These are phyloP conservation scores for Sugiyamaella lignohabitans DNA, from an alignment of 805 yeast species.

Conservation along the genomic window DNA sequence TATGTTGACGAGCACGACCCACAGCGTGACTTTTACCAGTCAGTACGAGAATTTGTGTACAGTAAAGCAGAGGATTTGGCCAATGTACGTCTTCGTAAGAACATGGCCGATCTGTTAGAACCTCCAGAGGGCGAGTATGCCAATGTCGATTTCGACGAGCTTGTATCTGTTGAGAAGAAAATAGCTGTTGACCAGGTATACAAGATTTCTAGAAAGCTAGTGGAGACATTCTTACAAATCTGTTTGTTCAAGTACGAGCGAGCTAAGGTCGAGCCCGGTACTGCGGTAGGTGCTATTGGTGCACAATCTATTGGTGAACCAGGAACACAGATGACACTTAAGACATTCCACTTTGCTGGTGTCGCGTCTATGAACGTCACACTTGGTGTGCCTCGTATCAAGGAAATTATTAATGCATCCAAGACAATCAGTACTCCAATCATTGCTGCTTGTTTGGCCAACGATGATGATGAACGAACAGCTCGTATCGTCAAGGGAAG, in stretches of 20 bases:
- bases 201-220: constrained; percentile 55
- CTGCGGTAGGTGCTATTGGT: constrained; percentile 99
- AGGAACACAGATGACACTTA: constrained; percentile 97
- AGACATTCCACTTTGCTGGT: constrained; percentile 98
- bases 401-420: constrained; percentile 96
- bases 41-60: constrained; percentile 58
- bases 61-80: constrained; percentile 55
- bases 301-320: constrained; percentile 99
- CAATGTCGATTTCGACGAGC: constrained; percentile 30
- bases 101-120: constrained; percentile 41
- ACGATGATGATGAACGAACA: constrained; percentile 91
- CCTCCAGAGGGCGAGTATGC: constrained; percentile 36
- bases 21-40: constrained; percentile 74
- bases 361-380: constrained; percentile 99
- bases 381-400: constrained; percentile 98
- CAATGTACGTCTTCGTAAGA: constrained; percentile 46
- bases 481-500: constrained; percentile 98
- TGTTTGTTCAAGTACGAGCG: constrained; percentile 76
- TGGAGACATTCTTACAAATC: constrained; percentile 61
- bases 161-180: constrained; percentile 20
- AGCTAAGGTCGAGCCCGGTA: constrained; percentile 97
- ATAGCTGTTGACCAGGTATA: constrained; percentile 34
- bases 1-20: constrained; percentile 82
- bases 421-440: constrained; percentile 94
- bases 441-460: constrained; percentile 88